Conservation (phyloP, 2,329 filamentous ascomycete genomes). For the Sarocladium oryzae region DNA sequence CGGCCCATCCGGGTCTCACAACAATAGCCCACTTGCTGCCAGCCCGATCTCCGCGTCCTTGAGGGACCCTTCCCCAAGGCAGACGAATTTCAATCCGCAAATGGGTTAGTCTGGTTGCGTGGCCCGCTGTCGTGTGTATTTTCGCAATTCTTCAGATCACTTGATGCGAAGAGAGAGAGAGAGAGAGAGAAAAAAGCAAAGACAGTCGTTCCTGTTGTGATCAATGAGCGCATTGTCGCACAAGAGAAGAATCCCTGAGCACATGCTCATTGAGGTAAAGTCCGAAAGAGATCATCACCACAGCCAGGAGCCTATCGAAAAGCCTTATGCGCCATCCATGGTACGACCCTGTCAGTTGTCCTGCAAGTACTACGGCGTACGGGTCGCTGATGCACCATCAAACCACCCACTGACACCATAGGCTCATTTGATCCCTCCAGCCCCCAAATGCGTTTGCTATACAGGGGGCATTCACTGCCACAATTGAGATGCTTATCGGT, state of each 20-base stretch:
- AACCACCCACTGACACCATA: neutral
- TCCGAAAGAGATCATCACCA: neutral
- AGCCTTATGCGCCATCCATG: conserved; percentile 2
- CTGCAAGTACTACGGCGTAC: conserved; percentile 3
- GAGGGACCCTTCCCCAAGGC: neutral
- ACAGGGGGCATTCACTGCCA: neutral
- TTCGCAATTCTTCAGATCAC: neutral
- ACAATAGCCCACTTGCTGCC: neutral
- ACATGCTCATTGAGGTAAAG: neutral
- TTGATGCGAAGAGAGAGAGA: too few relatives aligned
- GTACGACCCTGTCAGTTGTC: neutral
- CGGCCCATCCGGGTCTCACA: conserved; percentile 5
- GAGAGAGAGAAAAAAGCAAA: too few relatives aligned
- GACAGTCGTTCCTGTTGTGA: too few relatives aligned
- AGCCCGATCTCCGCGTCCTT: neutral
- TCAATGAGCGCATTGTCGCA: too few relatives aligned
- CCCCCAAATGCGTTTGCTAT: neutral
- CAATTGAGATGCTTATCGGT: neutral
- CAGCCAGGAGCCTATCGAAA: conserved; percentile 8
- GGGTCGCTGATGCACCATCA: neutral
- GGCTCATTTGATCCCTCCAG: too few relatives aligned
- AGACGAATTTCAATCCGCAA: conserved; percentile 1
- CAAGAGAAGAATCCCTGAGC: neutral
- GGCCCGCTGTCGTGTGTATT: conserved; percentile 5
- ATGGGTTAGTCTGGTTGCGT: neutral